Percentiles rank a stretch among this genome's conserved stretches.
Conservation (phyloP, 352 stramenopile species). For the Globisporangium apiculatum region DNA sequence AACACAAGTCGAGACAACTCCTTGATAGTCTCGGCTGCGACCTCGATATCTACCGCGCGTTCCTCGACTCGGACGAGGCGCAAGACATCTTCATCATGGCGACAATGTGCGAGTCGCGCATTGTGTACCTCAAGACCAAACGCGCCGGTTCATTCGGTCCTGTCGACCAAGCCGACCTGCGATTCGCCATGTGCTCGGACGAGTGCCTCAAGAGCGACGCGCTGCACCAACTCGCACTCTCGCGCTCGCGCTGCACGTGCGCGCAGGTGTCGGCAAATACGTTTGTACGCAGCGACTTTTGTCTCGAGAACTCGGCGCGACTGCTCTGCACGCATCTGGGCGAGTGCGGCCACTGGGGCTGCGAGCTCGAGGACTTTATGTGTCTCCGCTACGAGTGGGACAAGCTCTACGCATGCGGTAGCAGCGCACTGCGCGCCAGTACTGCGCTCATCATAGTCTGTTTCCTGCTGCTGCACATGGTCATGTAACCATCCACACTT, state of each 20-base stretch:
- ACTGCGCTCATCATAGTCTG: conserved; percentile 12
- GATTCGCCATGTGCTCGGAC: conserved; percentile 76
- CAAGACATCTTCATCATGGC: conserved; percentile 68
- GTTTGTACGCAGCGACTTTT: conserved; percentile 69
- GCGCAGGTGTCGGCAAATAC: conserved; percentile 69
- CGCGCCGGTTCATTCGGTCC: conserved; percentile 54
- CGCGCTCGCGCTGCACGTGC: conserved; percentile 67
- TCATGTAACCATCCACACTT: conserved; percentile 14
- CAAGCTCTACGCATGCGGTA: conserved; percentile 43
- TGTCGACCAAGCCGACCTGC: conserved; percentile 60
- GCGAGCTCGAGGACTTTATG: conserved; percentile 85
- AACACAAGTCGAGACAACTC: conserved; percentile 9
- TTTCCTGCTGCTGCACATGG: conserved; percentile 11
- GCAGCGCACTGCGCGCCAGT: conserved; percentile 8
- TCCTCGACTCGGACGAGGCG: conserved; percentile 47
- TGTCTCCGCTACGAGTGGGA: conserved; percentile 89
- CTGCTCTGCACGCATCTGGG: conserved; percentile 81
- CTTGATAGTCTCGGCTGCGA: conserved; percentile 36
- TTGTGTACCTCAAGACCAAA: conserved; percentile 56
- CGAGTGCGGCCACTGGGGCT: conserved; percentile 86
- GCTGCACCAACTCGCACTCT: conserved; percentile 74
- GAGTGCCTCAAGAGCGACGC: conserved; percentile 78
- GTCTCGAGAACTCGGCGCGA: conserved; percentile 68
- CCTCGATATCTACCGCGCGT: conserved; percentile 39
- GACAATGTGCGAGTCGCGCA: conserved; percentile 67